Evolutionary conservation across 495 filamentous ascomycete genomes (phyloP), one percentile per base, ranked within the genome.

Genomic region (Thermochaetoides thermophila): DNA sequence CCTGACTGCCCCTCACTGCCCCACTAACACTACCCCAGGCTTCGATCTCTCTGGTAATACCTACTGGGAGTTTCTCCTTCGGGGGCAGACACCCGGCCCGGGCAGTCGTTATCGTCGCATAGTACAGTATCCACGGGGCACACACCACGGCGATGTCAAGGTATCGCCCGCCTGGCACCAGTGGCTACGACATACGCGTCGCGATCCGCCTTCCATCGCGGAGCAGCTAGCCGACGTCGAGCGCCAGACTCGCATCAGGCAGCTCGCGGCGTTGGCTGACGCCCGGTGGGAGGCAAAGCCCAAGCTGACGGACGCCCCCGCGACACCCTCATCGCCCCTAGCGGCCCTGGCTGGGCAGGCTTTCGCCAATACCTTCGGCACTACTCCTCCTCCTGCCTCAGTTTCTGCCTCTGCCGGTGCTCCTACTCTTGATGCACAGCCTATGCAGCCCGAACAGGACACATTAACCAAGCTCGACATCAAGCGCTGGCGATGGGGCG

Each of bases 41-140:
- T 62, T 70, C 39, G 89, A 97, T 56, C 74, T 95, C 19, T 44
- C 70, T 23, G 84, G 84, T 14, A 96, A 95, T 58, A 94, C 85
- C 16, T 97, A 74, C 59, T 96, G 86, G 84, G 84, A 92, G 50
- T 87, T 93, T 61, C 74, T 73, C 38, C 74, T 84, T 45, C 55
- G 62, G 4, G 42, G 76, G 6, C 65, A 69, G 3, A 30, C 17
- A n/a, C 3, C 4, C 18, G 18, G 66, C 13, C 56, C 24, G 55
- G 74, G 13, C 59, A 68, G 23, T 7, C 58, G 58, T 27, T 56
- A 57, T 52, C 60, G 68, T 5, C 64, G 68, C 36, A 91, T 94
- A 19, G 78, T 91, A n/a, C 61, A 74, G 38, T 81, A 59, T 44
- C 64, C 61, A 1, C 59, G 62, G 0, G 61, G 62, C 31, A 71